Evolutionary conservation across 495 filamentous ascomycete species (phyloP).

Genomic region (Penicillium flavigenum): DNA sequence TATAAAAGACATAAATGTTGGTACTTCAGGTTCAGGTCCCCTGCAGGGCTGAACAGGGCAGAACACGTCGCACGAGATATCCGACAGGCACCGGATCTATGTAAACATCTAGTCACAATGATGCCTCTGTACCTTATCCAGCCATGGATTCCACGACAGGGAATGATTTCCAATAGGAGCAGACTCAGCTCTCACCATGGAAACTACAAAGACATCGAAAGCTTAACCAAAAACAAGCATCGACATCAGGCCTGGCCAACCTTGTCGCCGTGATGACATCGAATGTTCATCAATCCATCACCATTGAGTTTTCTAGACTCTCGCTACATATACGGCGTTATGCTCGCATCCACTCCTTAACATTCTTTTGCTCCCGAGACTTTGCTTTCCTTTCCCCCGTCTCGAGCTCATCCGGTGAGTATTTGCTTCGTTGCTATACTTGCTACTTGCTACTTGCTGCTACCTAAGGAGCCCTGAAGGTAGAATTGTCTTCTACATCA

Average conservation of each 20-base stretch:
- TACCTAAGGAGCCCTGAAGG: background rate
- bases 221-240: conserved; percentile 1
- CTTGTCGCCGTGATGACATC: conserved; percentile 26
- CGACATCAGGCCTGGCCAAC: conserved; percentile 12
- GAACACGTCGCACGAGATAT: conserved; percentile 22
- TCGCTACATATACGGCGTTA: conserved; percentile 25
- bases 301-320: background rate
- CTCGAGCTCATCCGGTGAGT: background rate
- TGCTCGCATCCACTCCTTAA: background rate
- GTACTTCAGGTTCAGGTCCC: background rate
- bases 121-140: conserved; percentile 3
- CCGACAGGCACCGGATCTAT: conserved; percentile 19
- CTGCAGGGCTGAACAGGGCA: background rate
- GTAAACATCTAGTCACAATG: conserved; percentile 28
- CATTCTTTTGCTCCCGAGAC: background rate
- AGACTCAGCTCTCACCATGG: conserved; percentile 10
- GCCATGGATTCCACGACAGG: conserved; percentile 10
- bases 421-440: conserved; percentile 4
- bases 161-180: conserved; percentile 26
- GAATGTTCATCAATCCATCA: conserved; percentile 23
- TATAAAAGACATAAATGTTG: background rate
- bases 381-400: background rate
- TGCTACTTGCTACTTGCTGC: conserved; percentile 4
- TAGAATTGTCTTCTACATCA: background rate
- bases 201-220: conserved; percentile 8